Evolutionary conservation across 2,329 filamentous ascomycete genomes (phyloP).

Genomic region (Trichoderma gracile): DNA sequence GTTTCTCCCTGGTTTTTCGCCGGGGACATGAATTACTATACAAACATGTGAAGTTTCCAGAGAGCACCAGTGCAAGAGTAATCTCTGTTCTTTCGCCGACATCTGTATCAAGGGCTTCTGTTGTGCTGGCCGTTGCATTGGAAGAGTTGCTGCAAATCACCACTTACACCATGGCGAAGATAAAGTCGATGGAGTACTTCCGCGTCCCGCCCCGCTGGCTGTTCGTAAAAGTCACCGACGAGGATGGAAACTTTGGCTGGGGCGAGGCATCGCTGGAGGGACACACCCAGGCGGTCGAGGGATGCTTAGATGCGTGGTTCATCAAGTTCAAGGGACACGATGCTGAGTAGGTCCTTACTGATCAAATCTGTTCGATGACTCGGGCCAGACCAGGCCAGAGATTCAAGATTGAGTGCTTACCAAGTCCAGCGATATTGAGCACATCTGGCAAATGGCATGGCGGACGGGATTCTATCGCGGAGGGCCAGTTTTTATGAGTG

Average conservation of each 20-base stretch:
- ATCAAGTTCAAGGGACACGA: slow-evolving; percentile 65
- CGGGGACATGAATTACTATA: slow-evolving; percentile 7
- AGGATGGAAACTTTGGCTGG: slow-evolving; percentile 66
- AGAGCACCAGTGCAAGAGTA: neutral
- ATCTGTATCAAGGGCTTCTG: neutral
- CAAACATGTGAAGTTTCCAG: slow-evolving; percentile 6
- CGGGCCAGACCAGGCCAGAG: too few species aligned
- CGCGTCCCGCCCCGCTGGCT: slow-evolving; percentile 74
- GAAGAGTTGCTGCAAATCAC: neutral
- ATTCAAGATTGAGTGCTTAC: neutral
- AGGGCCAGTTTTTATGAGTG: slow-evolving; percentile 78
- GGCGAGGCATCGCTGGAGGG: slow-evolving; percentile 74
- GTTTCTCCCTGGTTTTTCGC: slow-evolving; percentile 22
- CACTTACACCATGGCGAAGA: slow-evolving; percentile 36
- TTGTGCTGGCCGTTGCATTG: neutral
- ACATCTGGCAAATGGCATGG: slow-evolving; percentile 76
- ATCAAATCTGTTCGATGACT: neutral
- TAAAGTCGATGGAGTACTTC: slow-evolving; percentile 65
- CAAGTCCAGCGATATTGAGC: slow-evolving; percentile 66
- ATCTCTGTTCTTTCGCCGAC: neutral
- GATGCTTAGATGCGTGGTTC: slow-evolving; percentile 67
- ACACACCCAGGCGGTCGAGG: slow-evolving; percentile 72
- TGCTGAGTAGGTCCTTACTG: slow-evolving; percentile 57
- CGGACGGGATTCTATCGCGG: slow-evolving; percentile 73
- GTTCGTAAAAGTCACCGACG: slow-evolving; percentile 74